Conservation (phyloP, 257 asterid genomes). For the Catharanthus roseus region DNA sequence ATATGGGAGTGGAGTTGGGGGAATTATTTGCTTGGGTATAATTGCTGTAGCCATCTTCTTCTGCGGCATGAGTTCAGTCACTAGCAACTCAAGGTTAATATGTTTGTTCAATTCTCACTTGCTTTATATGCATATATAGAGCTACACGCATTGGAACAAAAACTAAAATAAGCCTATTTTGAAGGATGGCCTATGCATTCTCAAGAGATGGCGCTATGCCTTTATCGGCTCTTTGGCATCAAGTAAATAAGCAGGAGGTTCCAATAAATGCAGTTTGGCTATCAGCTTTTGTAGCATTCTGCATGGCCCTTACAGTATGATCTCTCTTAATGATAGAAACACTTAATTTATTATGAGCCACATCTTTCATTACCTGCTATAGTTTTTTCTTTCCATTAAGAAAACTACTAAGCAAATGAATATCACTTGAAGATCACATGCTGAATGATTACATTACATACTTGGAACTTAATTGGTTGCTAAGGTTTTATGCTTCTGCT, state of each 20-base stretch:
- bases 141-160: not conserved
- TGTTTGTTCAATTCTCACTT: constrained; percentile 9
- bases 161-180: not conserved
- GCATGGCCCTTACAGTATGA: constrained; percentile 93
- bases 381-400: not conserved
- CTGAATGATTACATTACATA: too few relatives aligned
- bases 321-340: not conserved
- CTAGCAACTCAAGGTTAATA: constrained; percentile 89
- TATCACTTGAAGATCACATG: too few relatives aligned
- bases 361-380: not conserved
- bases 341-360: not conserved
- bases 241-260: constrained; percentile 82
- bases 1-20: constrained; percentile 79
- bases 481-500: not conserved
- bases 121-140: not conserved
- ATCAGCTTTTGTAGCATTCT: constrained; percentile 78
- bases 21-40: constrained; percentile 61
- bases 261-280: constrained; percentile 88
- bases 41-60: constrained; percentile 82
- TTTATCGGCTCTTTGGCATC: constrained; percentile 71
- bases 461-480: too few relatives aligned
- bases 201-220: constrained; percentile 99
- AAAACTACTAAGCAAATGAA: not conserved
- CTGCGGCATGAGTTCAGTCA: constrained; percentile 92
- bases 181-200: constrained; percentile 94